phyloP scores from a whole-genome alignment of 768 basidiomycete genomes.

The Leccinum sublutescens region DNA sequence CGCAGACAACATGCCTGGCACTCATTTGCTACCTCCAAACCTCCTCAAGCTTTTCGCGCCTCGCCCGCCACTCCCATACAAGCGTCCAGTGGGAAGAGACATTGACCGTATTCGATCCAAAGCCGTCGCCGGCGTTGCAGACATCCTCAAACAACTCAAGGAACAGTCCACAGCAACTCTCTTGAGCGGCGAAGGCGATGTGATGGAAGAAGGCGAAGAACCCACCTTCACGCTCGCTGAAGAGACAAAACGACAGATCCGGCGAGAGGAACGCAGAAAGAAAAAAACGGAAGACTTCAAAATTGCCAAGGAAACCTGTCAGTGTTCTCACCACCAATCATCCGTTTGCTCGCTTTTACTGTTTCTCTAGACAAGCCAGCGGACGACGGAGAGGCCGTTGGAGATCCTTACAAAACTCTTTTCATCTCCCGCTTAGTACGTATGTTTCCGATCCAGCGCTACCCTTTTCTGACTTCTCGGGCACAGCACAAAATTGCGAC shows the following conservation, averaged over 20 bases:
- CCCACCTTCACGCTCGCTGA: slow-evolving; percentile 79
- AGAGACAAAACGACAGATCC: slow-evolving; percentile 75
- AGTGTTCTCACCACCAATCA: slow-evolving; percentile 31
- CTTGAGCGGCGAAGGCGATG: slow-evolving; percentile 57
- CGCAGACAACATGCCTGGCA: slow-evolving; percentile 50
- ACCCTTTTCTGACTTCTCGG: slow-evolving; percentile 14
- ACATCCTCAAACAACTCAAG: slow-evolving; percentile 66
- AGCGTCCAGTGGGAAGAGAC: slow-evolving; percentile 82
- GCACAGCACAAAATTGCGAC: slow-evolving; percentile 86
- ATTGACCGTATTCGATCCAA: slow-evolving; percentile 71
- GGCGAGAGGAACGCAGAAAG: slow-evolving; percentile 76
- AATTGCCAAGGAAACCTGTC: slow-evolving; percentile 82
- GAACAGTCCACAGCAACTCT: slow-evolving; percentile 74
- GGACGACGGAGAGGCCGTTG: slow-evolving; percentile 86
- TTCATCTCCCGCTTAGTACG: slow-evolving; percentile 91
- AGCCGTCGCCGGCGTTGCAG: slow-evolving; percentile 73
- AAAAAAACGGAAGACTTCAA: slow-evolving; percentile 74
- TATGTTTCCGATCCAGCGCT: slow-evolving; percentile 4
- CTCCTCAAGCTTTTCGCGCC: slow-evolving; percentile 96
- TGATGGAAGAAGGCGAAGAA: slow-evolving; percentile 85
- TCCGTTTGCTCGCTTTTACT: slow-evolving; percentile 6
- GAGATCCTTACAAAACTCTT: slow-evolving; percentile 97
- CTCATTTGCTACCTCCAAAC: slow-evolving; percentile 91
- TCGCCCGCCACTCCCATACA: slow-evolving; percentile 83
- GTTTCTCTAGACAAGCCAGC: slow-evolving; percentile 78